These are phyloP conservation scores for Penicillium longicatenatum DNA, from an alignment of 495 filamentous ascomycete genomes.

Conservation along the genomic window DNA sequence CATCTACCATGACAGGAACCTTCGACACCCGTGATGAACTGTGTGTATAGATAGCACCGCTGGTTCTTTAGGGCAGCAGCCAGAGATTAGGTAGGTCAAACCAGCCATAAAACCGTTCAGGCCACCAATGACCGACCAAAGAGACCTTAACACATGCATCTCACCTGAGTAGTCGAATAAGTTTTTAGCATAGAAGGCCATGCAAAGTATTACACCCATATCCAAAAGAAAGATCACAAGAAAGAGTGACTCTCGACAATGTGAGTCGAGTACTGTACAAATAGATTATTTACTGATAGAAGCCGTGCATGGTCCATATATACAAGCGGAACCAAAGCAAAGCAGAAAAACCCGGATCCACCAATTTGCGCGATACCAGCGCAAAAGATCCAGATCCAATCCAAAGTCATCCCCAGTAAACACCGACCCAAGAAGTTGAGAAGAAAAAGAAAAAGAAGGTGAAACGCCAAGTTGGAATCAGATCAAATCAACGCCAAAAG, in stretches of 20 bases:
- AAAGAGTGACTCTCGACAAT: slow-evolving; percentile 2
- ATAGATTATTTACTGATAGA: slow-evolving; percentile 23
- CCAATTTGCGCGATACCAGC: slow-evolving; percentile 17
- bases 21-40: too few relatives aligned
- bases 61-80: too few relatives aligned
- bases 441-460: slow-evolving; percentile 7
- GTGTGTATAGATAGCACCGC: too few relatives aligned
- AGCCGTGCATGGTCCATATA: slow-evolving; percentile 18
- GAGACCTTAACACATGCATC: too few relatives aligned
- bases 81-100: too few relatives aligned
- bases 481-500: background rate
- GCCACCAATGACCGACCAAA: too few relatives aligned
- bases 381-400: slow-evolving; percentile 7
- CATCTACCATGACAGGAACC: too few relatives aligned
- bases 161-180: too few relatives aligned
- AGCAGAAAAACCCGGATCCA: slow-evolving; percentile 3
- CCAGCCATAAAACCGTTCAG: too few relatives aligned
- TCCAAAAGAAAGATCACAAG: background rate
- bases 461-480: slow-evolving; percentile 11
- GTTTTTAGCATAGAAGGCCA: too few relatives aligned
- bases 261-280: slow-evolving; percentile 24
- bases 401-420: too few relatives aligned
- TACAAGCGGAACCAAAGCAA: slow-evolving; percentile 21
- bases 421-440: background rate
- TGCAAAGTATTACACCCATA: too few relatives aligned